Conservation (phyloP, 202 grass and related monocot genomes). For the Schoenoplectus tabernaemontani region DNA sequence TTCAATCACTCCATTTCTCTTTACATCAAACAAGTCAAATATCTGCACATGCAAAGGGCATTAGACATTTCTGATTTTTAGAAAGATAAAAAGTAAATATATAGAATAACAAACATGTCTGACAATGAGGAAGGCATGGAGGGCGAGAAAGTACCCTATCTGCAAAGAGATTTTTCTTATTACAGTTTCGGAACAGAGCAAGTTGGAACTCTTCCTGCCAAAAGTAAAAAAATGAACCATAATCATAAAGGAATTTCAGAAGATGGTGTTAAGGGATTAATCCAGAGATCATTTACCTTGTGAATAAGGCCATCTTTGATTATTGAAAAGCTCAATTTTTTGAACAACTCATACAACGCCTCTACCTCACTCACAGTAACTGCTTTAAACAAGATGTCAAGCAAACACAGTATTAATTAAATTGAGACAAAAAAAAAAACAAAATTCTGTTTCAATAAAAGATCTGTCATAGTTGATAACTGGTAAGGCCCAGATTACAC, state of each 20-base stretch:
- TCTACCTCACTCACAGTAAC: constrained; percentile 17
- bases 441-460: not conserved
- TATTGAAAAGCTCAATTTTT: constrained; percentile 22
- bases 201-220: constrained; percentile 78
- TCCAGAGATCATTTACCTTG: constrained; percentile 9
- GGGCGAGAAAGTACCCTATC: constrained; percentile 42
- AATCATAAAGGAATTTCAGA: not conserved
- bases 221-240: not conserved
- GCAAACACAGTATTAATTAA: not conserved
- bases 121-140: not conserved
- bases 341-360: constrained; percentile 18
- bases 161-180: constrained; percentile 48
- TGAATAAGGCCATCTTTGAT: constrained; percentile 27
- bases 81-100: not conserved
- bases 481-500: not conserved
- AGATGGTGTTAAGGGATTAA: not conserved
- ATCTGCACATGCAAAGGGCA: constrained; percentile 23
- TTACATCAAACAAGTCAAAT: constrained; percentile 64
- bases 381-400: not conserved
- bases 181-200: constrained; percentile 67
- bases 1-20: constrained; percentile 57
- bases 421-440: not conserved
- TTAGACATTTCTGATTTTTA: not conserved
- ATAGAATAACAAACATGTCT: not conserved
- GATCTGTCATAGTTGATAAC: no score